Evolutionary conservation across 148 eudicot species (phyloP), one percentile per base, ranked within the genome.

Genomic region (Gaultheria prostrata): DNA sequence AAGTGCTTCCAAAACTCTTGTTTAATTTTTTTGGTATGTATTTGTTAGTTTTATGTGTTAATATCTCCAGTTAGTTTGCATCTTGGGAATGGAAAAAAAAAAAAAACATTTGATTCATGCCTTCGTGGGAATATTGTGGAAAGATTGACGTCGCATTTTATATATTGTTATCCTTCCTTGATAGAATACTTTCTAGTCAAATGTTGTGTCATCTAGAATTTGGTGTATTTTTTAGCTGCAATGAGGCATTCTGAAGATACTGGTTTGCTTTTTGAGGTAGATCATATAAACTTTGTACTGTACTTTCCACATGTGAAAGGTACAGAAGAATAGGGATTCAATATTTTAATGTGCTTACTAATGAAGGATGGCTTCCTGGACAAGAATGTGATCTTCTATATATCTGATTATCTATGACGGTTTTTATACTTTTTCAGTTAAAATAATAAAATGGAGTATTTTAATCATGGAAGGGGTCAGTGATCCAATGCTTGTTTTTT

Each of bases 351-450:
- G 74, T 45, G 20, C 70, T 12, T 39, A 79, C 79, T 11, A 48
- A 35, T 57, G 54, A 80, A 80, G 82, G 82, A 63, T 63, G 56
- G 74, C 14, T n/a, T 80, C 74, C 56, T 24, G 30, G 28, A 15
- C 74, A 45, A 26, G 53, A 14, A 80, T 63, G 32, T 20, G 8
- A 6, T 21, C 32, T 43, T 12, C 10, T 26, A 45, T 80, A 80
- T 45, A 32, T 59, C 20, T 24, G n/a, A 63, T 43, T 26, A 80
- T 39, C 54, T 15, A 24, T 45, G 49, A 79, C 48, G 35, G 1
- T 32, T 21, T 48, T 78, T 18, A 14, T 21, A 77, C 13, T 14
- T 49, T 17, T 15, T 26, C 9, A 17, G 80, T 78, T 30, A 15
- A 53, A 9, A 53, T n/a, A n/a, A n/a, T n/a, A n/a, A n/a, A n/a